Evolutionary conservation across 148 eudicot species (phyloP).

Genomic region (Fallopia convolvulus): DNA sequence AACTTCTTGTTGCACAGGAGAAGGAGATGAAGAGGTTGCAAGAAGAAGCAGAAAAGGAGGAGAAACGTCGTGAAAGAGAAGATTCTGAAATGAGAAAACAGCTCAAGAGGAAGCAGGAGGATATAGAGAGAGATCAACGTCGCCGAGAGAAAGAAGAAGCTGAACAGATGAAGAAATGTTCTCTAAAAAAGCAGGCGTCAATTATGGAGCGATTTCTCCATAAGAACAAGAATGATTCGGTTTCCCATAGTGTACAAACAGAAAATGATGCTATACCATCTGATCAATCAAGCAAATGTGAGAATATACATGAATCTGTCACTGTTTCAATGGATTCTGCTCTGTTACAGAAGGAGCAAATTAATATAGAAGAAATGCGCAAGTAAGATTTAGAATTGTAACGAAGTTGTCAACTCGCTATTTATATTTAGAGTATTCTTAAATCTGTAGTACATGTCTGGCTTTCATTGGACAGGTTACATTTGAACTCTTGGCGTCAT

Average conservation of each 20-base stretch:
- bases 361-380: constrained; percentile 41
- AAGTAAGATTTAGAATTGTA: constrained; percentile 29
- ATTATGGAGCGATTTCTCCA: constrained; percentile 83
- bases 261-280: constrained; percentile 17
- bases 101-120: constrained; percentile 72
- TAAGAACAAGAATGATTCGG: constrained; percentile 36
- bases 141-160: constrained; percentile 88
- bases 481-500: constrained; percentile 57
- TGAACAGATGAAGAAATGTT: constrained; percentile 55
- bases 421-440: neutral
- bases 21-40: constrained; percentile 68
- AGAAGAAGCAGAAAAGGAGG: constrained; percentile 78
- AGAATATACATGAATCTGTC: constrained; percentile 29
- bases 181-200: constrained; percentile 83
- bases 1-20: constrained; percentile 37
- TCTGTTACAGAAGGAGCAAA: constrained; percentile 34
- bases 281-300: constrained; percentile 18
- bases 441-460: constrained; percentile 5
- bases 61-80: constrained; percentile 69
- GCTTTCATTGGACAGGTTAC: constrained; percentile 44
- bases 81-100: constrained; percentile 56
- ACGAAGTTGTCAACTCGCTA: neutral
- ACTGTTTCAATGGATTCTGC: constrained; percentile 59
- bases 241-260: constrained; percentile 28
- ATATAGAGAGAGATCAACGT: constrained; percentile 69